Base-by-base conservation (phyloP, 805 yeast species). In the Ogataea nonfermentans region DNA sequence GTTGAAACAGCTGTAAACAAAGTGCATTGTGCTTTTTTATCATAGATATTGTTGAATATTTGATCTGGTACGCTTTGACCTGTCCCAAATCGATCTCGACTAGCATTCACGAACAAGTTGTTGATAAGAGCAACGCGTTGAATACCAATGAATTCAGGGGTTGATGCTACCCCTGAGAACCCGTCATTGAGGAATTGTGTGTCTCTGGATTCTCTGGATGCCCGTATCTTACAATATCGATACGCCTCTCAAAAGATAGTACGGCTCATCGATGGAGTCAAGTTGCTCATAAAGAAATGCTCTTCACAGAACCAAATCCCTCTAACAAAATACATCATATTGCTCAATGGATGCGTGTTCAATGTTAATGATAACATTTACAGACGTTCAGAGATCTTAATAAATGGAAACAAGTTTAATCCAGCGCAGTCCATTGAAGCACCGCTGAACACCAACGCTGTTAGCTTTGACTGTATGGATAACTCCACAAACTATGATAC, bases 211-310 rank as follows among this genome's bases (percentile, higher is more conserved):
- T 63, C 74, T 2, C 62, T 71, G 33, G 88, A 81, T 47, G 76
- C 79, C 10, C 72, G 73, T 44, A 66, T 78, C 15, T 57, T 81
- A 3, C 85, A 82, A 55, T 82, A 74, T 56, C 72, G 70, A 40
- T 76, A 76, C 49, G 74, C 79, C 8, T 62, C 73, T 3, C 54
- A 61, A 40, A 79, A 79, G 52, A 51, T 79, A 17, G 63, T 63
- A 25, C 58, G 60, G 24, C 55, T 73, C 32, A 49, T 73, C n/a
- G 57, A 48, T 16, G 35, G 53, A 1, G 44, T 71, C 42, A 60
- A 42, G 46, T 52, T 12, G 33, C 47, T 30, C 42, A 47, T 35
- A 37, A 43, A 31, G 41, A 48, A 19, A 40, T 58, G 44, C 10
- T 44, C 49, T 4, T 40, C 52, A 3, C 43, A 47, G 2, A 41